A percentile compares a stretch with the other conserved stretches of the same genome.
Conservation (phyloP, 1,284 basidiomycete genomes). For the Boletellus deceptivus region DNA sequence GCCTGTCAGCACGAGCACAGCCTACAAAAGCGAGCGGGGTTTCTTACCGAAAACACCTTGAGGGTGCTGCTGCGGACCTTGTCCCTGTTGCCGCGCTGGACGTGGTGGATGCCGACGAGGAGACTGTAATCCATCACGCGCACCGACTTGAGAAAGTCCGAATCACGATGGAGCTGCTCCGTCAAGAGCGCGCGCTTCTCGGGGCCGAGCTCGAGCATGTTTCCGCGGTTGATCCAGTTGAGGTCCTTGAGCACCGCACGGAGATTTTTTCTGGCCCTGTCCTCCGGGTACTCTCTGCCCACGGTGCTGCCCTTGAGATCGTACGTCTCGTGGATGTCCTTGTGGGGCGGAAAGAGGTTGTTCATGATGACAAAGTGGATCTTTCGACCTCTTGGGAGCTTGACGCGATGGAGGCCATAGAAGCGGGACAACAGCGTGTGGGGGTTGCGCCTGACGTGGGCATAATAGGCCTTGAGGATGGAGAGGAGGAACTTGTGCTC, state of each 20-base stretch:
- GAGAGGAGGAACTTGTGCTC: conserved; percentile 93
- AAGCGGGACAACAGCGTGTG: conserved; percentile 93
- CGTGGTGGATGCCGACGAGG: conserved; percentile 92
- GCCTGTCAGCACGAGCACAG: not conserved
- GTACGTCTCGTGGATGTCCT: conserved; percentile 97
- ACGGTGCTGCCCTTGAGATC: conserved; percentile 96
- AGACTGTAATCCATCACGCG: conserved; percentile 97
- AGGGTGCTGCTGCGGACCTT: conserved; percentile 88
- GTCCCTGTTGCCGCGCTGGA: conserved; percentile 88
- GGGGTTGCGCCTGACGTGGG: conserved; percentile 87
- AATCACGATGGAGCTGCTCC: conserved; percentile 87
- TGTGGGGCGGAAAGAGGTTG: conserved; percentile 96
- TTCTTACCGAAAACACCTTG: conserved; percentile 83
- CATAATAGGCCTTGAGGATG: conserved; percentile 85
- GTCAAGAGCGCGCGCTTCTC: conserved; percentile 89
- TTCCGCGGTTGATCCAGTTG: conserved; percentile 89
- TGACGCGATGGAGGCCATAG: conserved; percentile 96
- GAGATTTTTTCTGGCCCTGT: conserved; percentile 76
- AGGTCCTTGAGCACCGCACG: conserved; percentile 92
- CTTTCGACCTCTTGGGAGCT: conserved; percentile 90
- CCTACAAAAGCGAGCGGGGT: too few species aligned
- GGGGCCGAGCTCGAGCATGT: conserved; percentile 85
- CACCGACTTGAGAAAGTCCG: conserved; percentile 79
- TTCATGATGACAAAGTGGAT: conserved; percentile 99
- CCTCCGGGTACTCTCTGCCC: conserved; percentile 86